Evolutionary conservation across 148 eudicot species (phyloP).

Genomic region (Drosera capensis): DNA sequence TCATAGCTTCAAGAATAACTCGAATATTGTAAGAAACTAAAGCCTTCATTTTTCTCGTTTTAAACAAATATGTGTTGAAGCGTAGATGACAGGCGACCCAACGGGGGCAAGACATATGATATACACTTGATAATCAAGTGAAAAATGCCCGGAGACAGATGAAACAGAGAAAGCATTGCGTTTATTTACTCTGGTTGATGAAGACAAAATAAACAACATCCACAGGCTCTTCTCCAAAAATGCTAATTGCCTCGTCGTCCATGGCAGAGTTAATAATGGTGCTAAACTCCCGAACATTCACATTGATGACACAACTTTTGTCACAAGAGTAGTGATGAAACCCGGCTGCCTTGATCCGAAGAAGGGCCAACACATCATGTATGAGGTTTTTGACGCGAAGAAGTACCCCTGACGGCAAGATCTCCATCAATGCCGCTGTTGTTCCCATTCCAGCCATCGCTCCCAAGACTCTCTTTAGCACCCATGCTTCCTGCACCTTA

Average conservation of each 20-base stretch:
- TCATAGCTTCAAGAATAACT: too few relatives aligned
- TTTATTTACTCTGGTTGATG: slow-evolving; percentile 15
- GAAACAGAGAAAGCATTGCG: neutral
- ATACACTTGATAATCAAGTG: neutral
- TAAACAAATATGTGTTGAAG: too few relatives aligned
- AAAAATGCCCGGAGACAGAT: neutral
- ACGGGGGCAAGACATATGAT: neutral
- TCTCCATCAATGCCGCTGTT: slow-evolving; percentile 16
- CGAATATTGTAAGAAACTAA: too few relatives aligned
- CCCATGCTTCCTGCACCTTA: slow-evolving; percentile 8
- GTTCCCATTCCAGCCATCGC: slow-evolving; percentile 10
- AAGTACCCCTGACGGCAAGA: slow-evolving; percentile 11
- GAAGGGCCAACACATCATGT: slow-evolving; percentile 9
- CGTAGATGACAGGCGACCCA: too few relatives aligned
- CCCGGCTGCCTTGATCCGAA: slow-evolving; percentile 9
- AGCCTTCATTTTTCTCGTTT: too few relatives aligned
- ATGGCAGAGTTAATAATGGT: slow-evolving; percentile 11
- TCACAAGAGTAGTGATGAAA: slow-evolving; percentile 11
- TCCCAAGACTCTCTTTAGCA: slow-evolving; percentile 9
- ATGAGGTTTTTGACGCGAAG: slow-evolving; percentile 14
- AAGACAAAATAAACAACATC: slow-evolving; percentile 11
- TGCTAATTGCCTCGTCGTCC: slow-evolving; percentile 13
- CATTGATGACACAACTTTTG: slow-evolving; percentile 3
- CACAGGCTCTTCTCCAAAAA: slow-evolving; percentile 6
- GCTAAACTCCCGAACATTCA: slow-evolving; percentile 14